Evolutionary conservation across 2,329 filamentous ascomycete species (phyloP), one percentile per base, ranked within the genome.

Genomic region (Venturia pyrina): DNA sequence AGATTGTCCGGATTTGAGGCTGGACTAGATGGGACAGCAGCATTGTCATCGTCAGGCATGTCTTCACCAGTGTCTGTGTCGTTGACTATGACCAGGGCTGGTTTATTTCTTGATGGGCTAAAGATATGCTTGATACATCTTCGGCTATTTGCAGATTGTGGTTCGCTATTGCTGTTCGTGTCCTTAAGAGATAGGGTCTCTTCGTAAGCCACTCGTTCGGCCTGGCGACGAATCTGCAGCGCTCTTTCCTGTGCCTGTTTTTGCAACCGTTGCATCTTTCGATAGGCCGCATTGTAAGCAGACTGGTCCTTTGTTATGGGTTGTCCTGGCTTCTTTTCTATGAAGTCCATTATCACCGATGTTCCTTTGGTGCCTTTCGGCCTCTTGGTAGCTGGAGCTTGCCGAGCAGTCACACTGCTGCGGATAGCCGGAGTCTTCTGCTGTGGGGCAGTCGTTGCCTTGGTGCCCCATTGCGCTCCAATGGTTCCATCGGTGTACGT

Each of bases 201-300:
- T 24, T 64, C 46, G 24, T 64, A 64, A 43, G 43, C 62, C 43
- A 64, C 28, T 41, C 46, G n/a, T 40, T 64, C 62, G 7, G 62
- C 41, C 44, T 41, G 44, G 48, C 41, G 62, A 24, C 62, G 62
- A 21, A 50, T 50, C 8, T 64, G 34, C 41, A 19, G n/a, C 7
- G 62, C 44, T 5, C 62, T n/a, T n/a, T 64, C 62, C 28, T 48
- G 24, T 28, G 41, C 44, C 28, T 64, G 37, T 56, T 28, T 28
- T 19, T 50, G 24, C 28, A 50, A 40, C 17, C 62, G 62, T 24
- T 46, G 41, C 41, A 44, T 53, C 15, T 24, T 40, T n/a, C 48
- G 43, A 28, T 64, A 64, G 3, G 34, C 44, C n/a, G 62, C 62
- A 56, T 64, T 64, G 43, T 64, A 64, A 13, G 60, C 60, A 28